A percentile compares a stretch with the other conserved stretches of the same genome.
phyloP scores from a whole-genome alignment of 345 rosid genomes.

The Linum tenue region DNA sequence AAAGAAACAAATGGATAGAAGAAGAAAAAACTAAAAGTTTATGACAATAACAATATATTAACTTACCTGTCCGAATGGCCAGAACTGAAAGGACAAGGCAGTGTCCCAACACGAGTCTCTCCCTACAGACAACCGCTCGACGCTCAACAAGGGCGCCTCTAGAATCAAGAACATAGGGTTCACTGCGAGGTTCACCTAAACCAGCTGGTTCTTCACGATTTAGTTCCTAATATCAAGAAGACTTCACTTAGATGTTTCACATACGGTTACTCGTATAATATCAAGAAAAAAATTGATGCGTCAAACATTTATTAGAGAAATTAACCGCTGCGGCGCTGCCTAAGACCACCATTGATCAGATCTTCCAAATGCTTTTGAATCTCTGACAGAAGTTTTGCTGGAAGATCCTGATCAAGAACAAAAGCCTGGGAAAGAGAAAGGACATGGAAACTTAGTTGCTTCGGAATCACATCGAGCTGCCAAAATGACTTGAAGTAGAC shows the following conservation, averaged over 20 bases:
- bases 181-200: slow-evolving; percentile 78
- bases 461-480: slow-evolving; percentile 8
- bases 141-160: slow-evolving; percentile 90
- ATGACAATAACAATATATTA: neutral
- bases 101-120: slow-evolving; percentile 77
- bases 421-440: slow-evolving; percentile 50
- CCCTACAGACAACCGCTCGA: slow-evolving; percentile 71
- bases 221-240: slow-evolving; percentile 55
- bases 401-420: slow-evolving; percentile 79
- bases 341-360: slow-evolving; percentile 60
- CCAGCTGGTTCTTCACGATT: slow-evolving; percentile 91
- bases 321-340: slow-evolving; percentile 62
- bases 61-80: slow-evolving; percentile 74
- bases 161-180: slow-evolving; percentile 67
- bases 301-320: slow-evolving; percentile 68
- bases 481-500: slow-evolving; percentile 5
- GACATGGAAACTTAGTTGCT: neutral
- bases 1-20: neutral
- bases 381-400: slow-evolving; percentile 60
- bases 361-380: slow-evolving; percentile 73
- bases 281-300: neutral
- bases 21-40: neutral
- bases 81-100: slow-evolving; percentile 83
- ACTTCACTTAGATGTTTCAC: neutral
- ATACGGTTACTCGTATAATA: neutral